Conservation (phyloP, 352 stramenopile genomes). For the Stephanocyclus meneghinianus region DNA sequence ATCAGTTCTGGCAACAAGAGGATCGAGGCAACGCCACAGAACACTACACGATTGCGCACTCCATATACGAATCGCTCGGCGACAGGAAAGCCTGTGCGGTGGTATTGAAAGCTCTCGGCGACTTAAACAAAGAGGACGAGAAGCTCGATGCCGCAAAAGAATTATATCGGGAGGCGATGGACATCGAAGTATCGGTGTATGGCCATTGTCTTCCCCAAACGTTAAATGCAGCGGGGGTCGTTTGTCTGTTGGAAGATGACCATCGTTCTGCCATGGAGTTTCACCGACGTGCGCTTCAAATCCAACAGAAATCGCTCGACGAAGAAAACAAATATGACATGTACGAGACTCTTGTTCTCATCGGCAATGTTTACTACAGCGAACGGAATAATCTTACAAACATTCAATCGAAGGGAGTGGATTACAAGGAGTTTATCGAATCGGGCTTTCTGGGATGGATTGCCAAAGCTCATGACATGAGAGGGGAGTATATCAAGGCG, state of each 20-base stretch:
- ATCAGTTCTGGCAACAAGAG: conserved; percentile 45
- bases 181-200: conserved; percentile 45
- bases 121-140: conserved; percentile 53
- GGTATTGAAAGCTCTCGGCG: conserved; percentile 57
- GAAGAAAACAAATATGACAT: conserved; percentile 57
- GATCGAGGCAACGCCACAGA: conserved; percentile 43
- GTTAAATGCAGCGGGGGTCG: conserved; percentile 61
- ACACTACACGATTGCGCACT: conserved; percentile 47
- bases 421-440: conserved; percentile 72
- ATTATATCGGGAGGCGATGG: conserved; percentile 60
- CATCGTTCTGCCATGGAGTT: conserved; percentile 70
- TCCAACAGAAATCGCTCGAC: conserved; percentile 58
- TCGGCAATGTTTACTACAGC: conserved; percentile 74
- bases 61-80: conserved; percentile 52
- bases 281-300: conserved; percentile 62
- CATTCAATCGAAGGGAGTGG: conserved; percentile 57
- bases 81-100: conserved; percentile 47
- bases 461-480: conserved; percentile 64
- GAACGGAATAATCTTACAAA: conserved; percentile 66
- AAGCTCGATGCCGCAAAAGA: conserved; percentile 56
- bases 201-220: conserved; percentile 62
- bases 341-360: conserved; percentile 68
- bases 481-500: conserved; percentile 63
- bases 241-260: conserved; percentile 52
- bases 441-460: conserved; percentile 68